phyloP scores from a whole-genome alignment of 2,329 filamentous ascomycete species.

The Mariannaea elegans region DNA sequence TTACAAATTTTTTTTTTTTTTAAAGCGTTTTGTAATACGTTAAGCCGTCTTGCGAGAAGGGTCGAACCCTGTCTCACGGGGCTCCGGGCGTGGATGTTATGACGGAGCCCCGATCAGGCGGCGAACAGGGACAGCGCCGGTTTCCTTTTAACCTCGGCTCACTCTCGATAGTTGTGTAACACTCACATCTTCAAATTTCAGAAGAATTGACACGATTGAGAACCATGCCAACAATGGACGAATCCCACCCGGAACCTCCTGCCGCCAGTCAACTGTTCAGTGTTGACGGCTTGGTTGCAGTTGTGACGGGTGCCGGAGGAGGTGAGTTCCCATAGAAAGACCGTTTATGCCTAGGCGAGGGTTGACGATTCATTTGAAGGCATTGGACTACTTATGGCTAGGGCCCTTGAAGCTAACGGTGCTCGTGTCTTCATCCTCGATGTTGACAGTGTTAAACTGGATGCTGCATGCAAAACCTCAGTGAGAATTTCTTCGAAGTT shows the following conservation, averaged over 20 bases:
- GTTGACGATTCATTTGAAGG: background rate
- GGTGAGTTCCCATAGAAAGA: background rate
- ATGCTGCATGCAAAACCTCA: background rate
- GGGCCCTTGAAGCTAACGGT: background rate
- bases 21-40: too few species aligned
- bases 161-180: too few species aligned
- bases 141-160: too few species aligned
- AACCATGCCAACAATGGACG: background rate
- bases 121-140: too few species aligned
- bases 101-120: too few species aligned
- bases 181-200: too few species aligned
- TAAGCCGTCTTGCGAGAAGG: too few species aligned
- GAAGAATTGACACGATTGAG: background rate
- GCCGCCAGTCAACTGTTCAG: background rate
- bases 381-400: background rate
- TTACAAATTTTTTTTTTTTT: too few species aligned
- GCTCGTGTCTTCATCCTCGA: background rate
- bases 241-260: background rate
- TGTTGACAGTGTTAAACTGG: background rate
- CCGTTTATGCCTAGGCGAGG: too few species aligned
- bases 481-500: background rate
- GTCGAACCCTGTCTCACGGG: too few species aligned
- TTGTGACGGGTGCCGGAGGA: background rate
- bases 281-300: background rate
- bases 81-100: too few species aligned